phyloP scores from a whole-genome alignment of 306 rosid genomes.

The Acacia confusa region DNA sequence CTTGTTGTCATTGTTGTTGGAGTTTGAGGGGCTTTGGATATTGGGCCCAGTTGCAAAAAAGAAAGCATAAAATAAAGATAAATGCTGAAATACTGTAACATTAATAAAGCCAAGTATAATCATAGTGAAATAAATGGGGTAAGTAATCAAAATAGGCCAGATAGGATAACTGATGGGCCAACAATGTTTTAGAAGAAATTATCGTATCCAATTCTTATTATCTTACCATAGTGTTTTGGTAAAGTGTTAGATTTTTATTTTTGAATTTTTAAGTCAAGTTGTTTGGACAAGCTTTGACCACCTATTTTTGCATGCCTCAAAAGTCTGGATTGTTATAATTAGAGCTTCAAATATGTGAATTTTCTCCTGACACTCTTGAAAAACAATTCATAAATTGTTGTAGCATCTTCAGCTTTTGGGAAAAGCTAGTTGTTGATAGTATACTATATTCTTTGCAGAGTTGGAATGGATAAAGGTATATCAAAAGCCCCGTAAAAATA shows the following conservation, averaged over 20 bases:
- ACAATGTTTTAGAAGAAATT: not conserved
- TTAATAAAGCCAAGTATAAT: no score
- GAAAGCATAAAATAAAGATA: no score
- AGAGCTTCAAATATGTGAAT: not conserved
- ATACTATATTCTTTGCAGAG: constrained; percentile 51
- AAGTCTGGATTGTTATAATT: not conserved
- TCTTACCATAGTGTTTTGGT: not conserved
- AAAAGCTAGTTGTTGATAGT: not conserved
- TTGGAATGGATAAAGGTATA: constrained; percentile 44
- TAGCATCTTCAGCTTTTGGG: not conserved
- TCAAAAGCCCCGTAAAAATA: constrained; percentile 41
- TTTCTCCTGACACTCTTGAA: not conserved
- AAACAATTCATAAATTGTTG: not conserved
- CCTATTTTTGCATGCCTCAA: not conserved
- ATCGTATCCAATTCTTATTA: not conserved
- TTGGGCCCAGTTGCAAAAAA: no score
- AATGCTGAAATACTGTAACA: no score
- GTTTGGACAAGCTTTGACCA: not conserved
- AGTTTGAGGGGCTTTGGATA: no score
- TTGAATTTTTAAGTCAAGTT: not conserved
- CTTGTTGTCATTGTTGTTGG: no score
- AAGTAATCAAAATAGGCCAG: not conserved
- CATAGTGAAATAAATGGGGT: not conserved
- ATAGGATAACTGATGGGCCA: not conserved
- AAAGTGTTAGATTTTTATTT: not conserved